Evolutionary conservation across 106 monocot species (phyloP).

Genomic region (Phalaenopsis equestris): DNA sequence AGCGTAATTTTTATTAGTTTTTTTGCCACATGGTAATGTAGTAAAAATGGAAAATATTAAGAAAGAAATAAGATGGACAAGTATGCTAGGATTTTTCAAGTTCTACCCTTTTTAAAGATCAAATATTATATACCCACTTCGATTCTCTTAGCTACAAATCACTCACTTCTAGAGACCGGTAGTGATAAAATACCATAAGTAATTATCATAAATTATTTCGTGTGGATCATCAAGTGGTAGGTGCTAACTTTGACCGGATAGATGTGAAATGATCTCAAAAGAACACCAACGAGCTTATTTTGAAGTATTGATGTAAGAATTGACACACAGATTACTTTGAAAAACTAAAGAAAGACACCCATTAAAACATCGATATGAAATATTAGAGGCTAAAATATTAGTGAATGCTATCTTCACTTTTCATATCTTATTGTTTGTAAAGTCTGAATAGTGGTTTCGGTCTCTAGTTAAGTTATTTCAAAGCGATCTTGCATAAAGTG

Average conservation of each 20-base stretch:
- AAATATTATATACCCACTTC: neutral
- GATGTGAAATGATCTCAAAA: neutral
- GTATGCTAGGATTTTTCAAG: neutral
- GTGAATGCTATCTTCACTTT: too few species aligned
- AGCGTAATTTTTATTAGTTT: neutral
- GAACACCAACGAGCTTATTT: neutral
- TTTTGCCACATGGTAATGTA: neutral
- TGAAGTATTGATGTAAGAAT: too few species aligned
- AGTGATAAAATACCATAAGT: neutral
- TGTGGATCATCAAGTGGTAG: neutral
- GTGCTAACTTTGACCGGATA: neutral
- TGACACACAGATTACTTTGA: too few species aligned
- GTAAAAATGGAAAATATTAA: neutral
- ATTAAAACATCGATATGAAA: too few species aligned
- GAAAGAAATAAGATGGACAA: neutral
- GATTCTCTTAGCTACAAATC: neutral
- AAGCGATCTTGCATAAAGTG: too few species aligned
- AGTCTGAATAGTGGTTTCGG: too few species aligned
- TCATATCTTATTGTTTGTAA: too few species aligned
- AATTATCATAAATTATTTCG: neutral
- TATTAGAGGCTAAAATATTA: too few species aligned
- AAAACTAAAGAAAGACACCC: too few species aligned
- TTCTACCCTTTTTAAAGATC: neutral
- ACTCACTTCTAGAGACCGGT: neutral
- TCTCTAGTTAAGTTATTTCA: too few species aligned